A percentile compares a stretch with the other conserved stretches of the same genome.
phyloP scores from a whole-genome alignment of 129 eudicot genomes.

The Heracleum sosnowskyi region DNA sequence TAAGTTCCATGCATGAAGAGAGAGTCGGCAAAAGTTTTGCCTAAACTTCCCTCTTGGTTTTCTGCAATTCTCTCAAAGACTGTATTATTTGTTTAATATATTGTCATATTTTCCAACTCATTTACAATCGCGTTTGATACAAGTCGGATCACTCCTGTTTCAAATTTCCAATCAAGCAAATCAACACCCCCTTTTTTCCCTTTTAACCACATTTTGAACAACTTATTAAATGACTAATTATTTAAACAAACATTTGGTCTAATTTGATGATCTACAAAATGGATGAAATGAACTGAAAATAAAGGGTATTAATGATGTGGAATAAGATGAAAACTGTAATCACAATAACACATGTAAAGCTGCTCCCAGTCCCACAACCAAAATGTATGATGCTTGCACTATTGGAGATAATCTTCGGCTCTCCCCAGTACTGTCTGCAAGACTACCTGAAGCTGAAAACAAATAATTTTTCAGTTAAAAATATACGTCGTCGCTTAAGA shows the following conservation, averaged over 20 bases:
- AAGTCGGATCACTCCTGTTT: no score
- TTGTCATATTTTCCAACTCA: no score
- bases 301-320: background rate
- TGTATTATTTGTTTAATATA: no score
- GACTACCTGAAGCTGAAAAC: constrained; percentile 24
- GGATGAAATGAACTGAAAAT: background rate
- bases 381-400: background rate
- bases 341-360: constrained; percentile 8
- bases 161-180: no score
- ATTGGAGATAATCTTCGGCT: constrained; percentile 7
- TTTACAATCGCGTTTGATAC: no score
- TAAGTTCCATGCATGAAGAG: no score
- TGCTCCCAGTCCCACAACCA: constrained; percentile 11
- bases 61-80: no score
- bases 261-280: background rate
- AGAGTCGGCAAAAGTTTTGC: no score
- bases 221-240: no score
- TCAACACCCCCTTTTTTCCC: no score
- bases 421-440: constrained; percentile 14
- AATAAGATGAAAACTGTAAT: background rate
- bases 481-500: background rate
- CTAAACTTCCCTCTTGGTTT: no score
- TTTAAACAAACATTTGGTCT: background rate
- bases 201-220: no score
- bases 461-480: background rate